These are phyloP conservation scores for Aethionema arabicum DNA, from an alignment of 345 rosid genomes.

Conservation along the genomic window DNA sequence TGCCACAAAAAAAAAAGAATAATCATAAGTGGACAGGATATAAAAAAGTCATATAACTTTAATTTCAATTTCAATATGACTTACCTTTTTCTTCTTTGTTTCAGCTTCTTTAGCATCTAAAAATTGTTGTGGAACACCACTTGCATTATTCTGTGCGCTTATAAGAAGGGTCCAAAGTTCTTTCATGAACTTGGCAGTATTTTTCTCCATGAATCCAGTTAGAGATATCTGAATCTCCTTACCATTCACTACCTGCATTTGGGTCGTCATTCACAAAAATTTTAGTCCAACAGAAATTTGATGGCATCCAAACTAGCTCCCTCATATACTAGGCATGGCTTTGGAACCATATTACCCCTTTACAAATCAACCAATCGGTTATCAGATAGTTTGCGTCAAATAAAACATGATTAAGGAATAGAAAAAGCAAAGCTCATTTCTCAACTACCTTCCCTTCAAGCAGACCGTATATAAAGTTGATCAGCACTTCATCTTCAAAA, in stretches of 20 bases:
- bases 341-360: constrained; percentile 17
- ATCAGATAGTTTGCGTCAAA: neutral
- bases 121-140: constrained; percentile 91
- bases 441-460: constrained; percentile 79
- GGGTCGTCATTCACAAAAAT: neutral
- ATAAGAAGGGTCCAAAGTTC: constrained; percentile 95
- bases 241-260: constrained; percentile 75
- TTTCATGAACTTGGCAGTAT: constrained; percentile 93
- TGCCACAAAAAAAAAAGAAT: constrained; percentile 35
- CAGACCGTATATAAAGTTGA: constrained; percentile 90
- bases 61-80: constrained; percentile 4
- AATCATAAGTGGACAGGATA: constrained; percentile 18
- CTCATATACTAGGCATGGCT: constrained; percentile 1
- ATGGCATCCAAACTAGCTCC: constrained; percentile 26
- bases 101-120: constrained; percentile 89
- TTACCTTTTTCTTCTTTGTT: constrained; percentile 70
- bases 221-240: constrained; percentile 84
- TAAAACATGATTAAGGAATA: neutral
- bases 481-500: constrained; percentile 96
- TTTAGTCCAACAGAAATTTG: constrained; percentile 6
- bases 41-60: neutral
- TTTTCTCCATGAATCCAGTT: constrained; percentile 99
- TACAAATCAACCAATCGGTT: constrained; percentile 12
- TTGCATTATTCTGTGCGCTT: constrained; percentile 83
- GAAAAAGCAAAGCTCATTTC: neutral